These are phyloP conservation scores for Macrocystidia cucumis DNA, from an alignment of 1,284 basidiomycete species.

Conservation along the genomic window DNA sequence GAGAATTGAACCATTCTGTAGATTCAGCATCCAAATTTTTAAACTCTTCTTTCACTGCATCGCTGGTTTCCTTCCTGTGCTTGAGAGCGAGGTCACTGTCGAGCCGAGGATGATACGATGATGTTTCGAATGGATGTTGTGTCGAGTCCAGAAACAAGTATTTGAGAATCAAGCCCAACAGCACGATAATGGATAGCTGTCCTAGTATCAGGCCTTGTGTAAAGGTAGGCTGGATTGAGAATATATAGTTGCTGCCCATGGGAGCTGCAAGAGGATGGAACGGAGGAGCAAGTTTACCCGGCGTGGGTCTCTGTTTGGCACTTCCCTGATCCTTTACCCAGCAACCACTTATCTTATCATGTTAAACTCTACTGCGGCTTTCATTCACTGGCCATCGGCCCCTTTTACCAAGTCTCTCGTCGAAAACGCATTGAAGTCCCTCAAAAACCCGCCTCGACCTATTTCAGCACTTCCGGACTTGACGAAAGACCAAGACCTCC, in stretches of 20 bases:
- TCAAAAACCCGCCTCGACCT: slow-evolving; percentile 25
- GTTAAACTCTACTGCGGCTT: slow-evolving; percentile 22
- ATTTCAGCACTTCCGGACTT: slow-evolving; percentile 15
- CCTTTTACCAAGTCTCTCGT: slow-evolving; percentile 73
- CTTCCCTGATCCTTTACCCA: too few species aligned
- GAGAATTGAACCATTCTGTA: slow-evolving; percentile 68
- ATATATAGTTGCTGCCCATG: slow-evolving; percentile 58
- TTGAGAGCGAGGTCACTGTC: slow-evolving; percentile 33
- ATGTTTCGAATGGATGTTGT: slow-evolving; percentile 41
- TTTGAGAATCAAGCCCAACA: slow-evolving; percentile 67
- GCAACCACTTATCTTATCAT: too few species aligned
- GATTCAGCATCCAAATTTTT: slow-evolving; percentile 38
- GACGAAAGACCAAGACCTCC: slow-evolving; percentile 15
- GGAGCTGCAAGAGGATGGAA: too few species aligned
- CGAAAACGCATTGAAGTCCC: slow-evolving; percentile 42
- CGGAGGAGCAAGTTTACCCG: neutral
- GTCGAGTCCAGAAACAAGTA: slow-evolving; percentile 76
- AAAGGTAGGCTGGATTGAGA: slow-evolving; percentile 74
- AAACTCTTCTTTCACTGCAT: slow-evolving; percentile 15
- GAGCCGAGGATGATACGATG: slow-evolving; percentile 50
- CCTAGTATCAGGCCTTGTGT: slow-evolving; percentile 78
- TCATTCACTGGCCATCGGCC: slow-evolving; percentile 72
- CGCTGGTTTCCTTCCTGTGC: slow-evolving; percentile 21
- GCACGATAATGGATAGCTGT: slow-evolving; percentile 67
- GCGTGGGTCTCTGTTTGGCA: neutral